Evolutionary conservation across 164 flowering plant species (phyloP).

Genomic region (Warburgia ugandensis): DNA sequence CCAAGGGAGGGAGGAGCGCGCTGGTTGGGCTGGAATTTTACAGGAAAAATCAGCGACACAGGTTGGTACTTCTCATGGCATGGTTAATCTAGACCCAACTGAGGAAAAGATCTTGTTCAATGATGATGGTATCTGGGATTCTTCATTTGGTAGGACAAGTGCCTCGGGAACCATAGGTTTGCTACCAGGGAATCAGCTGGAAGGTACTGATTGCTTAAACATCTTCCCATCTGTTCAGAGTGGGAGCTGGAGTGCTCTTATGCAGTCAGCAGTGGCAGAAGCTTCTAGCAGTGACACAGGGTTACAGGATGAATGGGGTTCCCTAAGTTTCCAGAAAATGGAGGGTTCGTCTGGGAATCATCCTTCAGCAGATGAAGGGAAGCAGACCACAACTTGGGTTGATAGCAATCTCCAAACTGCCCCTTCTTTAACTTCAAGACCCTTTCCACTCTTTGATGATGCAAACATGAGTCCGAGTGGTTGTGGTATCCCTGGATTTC

Average conservation of each 20-base stretch:
- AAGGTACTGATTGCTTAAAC: slow-evolving; percentile 27
- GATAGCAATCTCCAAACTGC: slow-evolving; percentile 35
- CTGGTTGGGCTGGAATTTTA: slow-evolving; percentile 27
- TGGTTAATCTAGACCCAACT: slow-evolving; percentile 50
- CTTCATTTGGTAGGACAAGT: slow-evolving; percentile 28
- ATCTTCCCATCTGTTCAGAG: slow-evolving; percentile 57
- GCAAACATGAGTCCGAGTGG: slow-evolving; percentile 23
- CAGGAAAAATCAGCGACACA: slow-evolving; percentile 28
- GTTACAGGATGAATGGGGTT: slow-evolving; percentile 76
- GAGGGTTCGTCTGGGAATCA: slow-evolving; percentile 46
- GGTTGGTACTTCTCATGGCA: slow-evolving; percentile 27
- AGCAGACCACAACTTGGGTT: slow-evolving; percentile 35
- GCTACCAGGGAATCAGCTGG: slow-evolving; percentile 24
- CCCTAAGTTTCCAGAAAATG: slow-evolving; percentile 54
- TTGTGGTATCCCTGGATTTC: slow-evolving; percentile 27
- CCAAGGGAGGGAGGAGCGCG: slow-evolving; percentile 30
- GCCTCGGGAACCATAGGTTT: slow-evolving; percentile 26
- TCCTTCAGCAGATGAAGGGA: slow-evolving; percentile 32
- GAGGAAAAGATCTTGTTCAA: slow-evolving; percentile 63
- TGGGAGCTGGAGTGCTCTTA: slow-evolving; percentile 94
- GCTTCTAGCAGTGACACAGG: slow-evolving; percentile 69
- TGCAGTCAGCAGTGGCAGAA: slow-evolving; percentile 94
- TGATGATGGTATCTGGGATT: slow-evolving; percentile 54
- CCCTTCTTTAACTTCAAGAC: slow-evolving; percentile 37
- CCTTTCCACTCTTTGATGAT: slow-evolving; percentile 23